Evolutionary conservation across 2,329 filamentous ascomycete species (phyloP).

Genomic region (Cercospora sojina): DNA sequence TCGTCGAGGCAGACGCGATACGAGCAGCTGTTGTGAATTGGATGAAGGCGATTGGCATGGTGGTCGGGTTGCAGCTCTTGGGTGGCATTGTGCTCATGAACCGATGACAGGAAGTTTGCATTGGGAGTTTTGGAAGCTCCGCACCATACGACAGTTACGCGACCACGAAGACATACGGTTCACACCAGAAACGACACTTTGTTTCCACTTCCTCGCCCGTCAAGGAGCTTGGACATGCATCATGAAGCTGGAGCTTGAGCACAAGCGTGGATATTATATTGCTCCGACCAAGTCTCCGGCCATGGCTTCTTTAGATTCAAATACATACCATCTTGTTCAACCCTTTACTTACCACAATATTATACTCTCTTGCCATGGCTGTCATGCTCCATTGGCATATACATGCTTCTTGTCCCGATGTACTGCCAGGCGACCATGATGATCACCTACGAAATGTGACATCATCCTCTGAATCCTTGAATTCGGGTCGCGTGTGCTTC

Average conservation of each 20-base stretch:
- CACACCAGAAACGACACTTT: background rate
- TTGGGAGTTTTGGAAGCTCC: background rate
- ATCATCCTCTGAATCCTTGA: background rate
- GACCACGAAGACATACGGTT: constrained; percentile 6
- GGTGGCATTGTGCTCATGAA: constrained; percentile 26
- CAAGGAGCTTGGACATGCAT: constrained; percentile 1
- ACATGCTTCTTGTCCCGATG: constrained; percentile 1
- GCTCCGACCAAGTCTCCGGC: background rate
- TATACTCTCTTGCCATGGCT: background rate
- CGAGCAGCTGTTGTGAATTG: constrained; percentile 20
- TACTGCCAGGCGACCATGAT: constrained; percentile 1
- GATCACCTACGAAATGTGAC: background rate
- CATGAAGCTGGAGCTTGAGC: constrained; percentile 3
- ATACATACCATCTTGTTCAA: background rate
- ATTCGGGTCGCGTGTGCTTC: constrained; percentile 2
- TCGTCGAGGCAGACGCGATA: constrained; percentile 30
- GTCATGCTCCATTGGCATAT: background rate
- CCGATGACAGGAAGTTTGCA: constrained; percentile 5
- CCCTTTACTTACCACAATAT: background rate
- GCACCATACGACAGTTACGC: constrained; percentile 17
- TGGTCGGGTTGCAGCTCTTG: constrained; percentile 26
- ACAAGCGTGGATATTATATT: constrained; percentile 1
- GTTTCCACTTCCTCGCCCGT: background rate
- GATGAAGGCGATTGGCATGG: constrained; percentile 22
- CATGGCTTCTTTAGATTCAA: background rate